Percentiles rank a stretch among this genome's conserved stretches.
Conservation (phyloP, 1,284 basidiomycete genomes). For the Ganoderma multipileum region DNA sequence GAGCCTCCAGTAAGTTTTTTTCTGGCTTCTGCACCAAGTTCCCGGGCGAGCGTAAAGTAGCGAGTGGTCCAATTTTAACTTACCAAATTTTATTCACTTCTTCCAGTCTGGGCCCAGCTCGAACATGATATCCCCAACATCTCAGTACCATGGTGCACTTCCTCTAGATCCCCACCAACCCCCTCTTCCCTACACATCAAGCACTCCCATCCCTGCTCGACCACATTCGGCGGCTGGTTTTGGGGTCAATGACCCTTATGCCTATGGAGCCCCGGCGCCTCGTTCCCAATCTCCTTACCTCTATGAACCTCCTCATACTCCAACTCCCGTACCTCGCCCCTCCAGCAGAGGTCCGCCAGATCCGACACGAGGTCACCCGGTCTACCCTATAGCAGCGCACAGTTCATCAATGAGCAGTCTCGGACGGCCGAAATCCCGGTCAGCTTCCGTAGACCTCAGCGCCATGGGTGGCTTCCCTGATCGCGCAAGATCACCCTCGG, state of each 20-base stretch:
- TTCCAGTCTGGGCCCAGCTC: conserved; percentile 35
- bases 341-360: conserved; percentile 25
- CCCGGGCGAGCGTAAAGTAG: background rate
- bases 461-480: background rate
- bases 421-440: conserved; percentile 11
- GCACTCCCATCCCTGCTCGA: conserved; percentile 26
- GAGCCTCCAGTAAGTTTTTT: conserved; percentile 35
- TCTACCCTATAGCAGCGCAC: conserved; percentile 9
- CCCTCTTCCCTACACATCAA: conserved; percentile 19
- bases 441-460: conserved; percentile 12
- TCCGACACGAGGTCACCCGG: conserved; percentile 17
- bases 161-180: conserved; percentile 29
- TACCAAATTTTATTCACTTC: background rate
- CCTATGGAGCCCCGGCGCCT: conserved; percentile 13
- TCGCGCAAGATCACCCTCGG: conserved; percentile 21
- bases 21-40: background rate
- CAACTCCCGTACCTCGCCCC: conserved; percentile 26
- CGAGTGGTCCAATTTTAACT: conserved; percentile 5
- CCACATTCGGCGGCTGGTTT: conserved; percentile 8
- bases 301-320: conserved; percentile 32
- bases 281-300: conserved; percentile 15
- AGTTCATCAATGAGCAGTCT: conserved; percentile 11
- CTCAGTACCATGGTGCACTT: conserved; percentile 27
- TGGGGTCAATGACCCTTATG: conserved; percentile 11
- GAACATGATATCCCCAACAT: conserved; percentile 25